phyloP scores from a whole-genome alignment of 148 eudicot species.

The Linanthus parryae region DNA sequence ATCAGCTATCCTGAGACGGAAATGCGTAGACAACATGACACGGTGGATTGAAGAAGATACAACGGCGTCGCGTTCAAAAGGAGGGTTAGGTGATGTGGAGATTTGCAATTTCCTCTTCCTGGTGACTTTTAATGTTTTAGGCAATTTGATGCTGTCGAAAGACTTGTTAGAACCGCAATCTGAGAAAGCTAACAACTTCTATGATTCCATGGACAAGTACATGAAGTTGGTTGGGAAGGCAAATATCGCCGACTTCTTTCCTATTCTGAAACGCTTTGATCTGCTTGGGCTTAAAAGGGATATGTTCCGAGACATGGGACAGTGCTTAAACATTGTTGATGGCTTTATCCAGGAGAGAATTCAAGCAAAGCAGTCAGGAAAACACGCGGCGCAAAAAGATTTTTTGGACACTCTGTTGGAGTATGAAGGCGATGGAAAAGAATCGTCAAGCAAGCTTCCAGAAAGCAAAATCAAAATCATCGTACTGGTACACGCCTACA shows the following conservation, averaged over 20 bases:
- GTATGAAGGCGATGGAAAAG: slow-evolving; percentile 12
- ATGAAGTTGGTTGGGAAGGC: slow-evolving; percentile 22
- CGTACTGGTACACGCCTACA: slow-evolving; percentile 2
- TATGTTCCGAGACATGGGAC: slow-evolving; percentile 9
- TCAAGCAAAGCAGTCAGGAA: neutral
- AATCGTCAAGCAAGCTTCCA: neutral
- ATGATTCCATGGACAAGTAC: slow-evolving; percentile 8
- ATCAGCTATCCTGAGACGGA: neutral
- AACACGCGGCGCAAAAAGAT: neutral
- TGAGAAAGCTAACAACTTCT: slow-evolving; percentile 14
- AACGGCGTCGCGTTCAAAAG: neutral
- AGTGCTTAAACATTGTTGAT: slow-evolving; percentile 11
- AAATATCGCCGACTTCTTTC: slow-evolving; percentile 19
- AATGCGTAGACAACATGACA: slow-evolving; percentile 7
- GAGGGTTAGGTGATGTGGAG: neutral
- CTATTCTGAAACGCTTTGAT: slow-evolving; percentile 17
- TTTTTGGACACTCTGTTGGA: slow-evolving; percentile 13
- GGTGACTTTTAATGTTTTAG: neutral
- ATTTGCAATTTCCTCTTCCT: slow-evolving; percentile 1
- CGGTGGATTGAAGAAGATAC: slow-evolving; percentile 6
- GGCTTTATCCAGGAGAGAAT: slow-evolving; percentile 23
- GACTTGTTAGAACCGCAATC: slow-evolving; percentile 1
- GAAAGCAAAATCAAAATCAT: slow-evolving; percentile 9
- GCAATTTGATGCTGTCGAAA: slow-evolving; percentile 6
- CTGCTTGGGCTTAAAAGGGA: slow-evolving; percentile 16